Evolutionary conservation across 1,284 basidiomycete genomes (phyloP).

Genomic region (Ustilago loliicola): DNA sequence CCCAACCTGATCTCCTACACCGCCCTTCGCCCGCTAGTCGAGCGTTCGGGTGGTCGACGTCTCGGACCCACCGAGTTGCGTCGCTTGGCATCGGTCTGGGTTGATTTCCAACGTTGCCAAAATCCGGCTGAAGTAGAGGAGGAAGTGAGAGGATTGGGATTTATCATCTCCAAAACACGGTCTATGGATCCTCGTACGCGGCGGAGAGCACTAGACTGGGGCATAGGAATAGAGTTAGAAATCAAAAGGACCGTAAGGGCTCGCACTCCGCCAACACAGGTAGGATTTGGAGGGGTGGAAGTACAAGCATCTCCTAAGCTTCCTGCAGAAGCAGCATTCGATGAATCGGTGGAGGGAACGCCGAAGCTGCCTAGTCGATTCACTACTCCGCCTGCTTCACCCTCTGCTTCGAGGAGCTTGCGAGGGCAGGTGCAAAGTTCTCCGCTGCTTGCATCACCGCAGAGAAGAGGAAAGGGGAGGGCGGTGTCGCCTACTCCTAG

Average conservation of each 20-base stretch:
- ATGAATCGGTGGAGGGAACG: slow-evolving; percentile 29
- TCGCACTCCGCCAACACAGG: slow-evolving; percentile 37
- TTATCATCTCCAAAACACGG: slow-evolving; percentile 51
- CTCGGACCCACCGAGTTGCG: slow-evolving; percentile 53
- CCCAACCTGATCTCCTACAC: slow-evolving; percentile 62
- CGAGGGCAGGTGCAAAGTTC: slow-evolving; percentile 2
- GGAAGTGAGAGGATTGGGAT: slow-evolving; percentile 56
- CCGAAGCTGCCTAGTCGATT: slow-evolving; percentile 34
- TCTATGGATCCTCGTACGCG: slow-evolving; percentile 52
- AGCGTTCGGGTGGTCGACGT: slow-evolving; percentile 56
- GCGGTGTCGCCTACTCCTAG: slow-evolving; percentile 3
- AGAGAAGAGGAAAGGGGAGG: slow-evolving; percentile 4
- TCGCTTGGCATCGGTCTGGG: slow-evolving; percentile 60
- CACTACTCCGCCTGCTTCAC: slow-evolving; percentile 30
- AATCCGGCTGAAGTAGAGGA: slow-evolving; percentile 10
- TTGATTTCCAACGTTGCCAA: slow-evolving; percentile 33
- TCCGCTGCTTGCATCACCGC: slow-evolving; percentile 23
- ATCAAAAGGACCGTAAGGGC: slow-evolving; percentile 33
- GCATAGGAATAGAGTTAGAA: slow-evolving; percentile 60
- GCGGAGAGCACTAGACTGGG: slow-evolving; percentile 55
- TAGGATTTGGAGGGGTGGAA: slow-evolving; percentile 49
- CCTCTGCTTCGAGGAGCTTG: not conserved
- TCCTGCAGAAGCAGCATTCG: slow-evolving; percentile 20
- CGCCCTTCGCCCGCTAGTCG: slow-evolving; percentile 61
- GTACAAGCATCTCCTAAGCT: slow-evolving; percentile 21